These are phyloP conservation scores for Coemansia sp. DNA, from an alignment of 192 early-diverging fungal species.

Conservation along the genomic window DNA sequence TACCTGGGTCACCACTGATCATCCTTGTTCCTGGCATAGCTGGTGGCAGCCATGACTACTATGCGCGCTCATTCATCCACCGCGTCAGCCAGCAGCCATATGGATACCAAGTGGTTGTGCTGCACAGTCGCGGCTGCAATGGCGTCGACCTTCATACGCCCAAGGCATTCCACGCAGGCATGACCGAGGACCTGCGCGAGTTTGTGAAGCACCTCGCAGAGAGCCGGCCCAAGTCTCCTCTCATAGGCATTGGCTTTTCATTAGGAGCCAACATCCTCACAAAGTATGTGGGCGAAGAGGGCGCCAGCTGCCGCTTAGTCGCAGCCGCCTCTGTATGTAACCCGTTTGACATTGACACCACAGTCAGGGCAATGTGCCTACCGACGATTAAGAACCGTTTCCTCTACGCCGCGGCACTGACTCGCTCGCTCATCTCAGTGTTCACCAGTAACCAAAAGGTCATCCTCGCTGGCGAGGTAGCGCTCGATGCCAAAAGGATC, in stretches of 20 bases:
- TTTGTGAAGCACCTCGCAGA: constrained; percentile 39
- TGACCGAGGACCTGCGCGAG: constrained; percentile 74
- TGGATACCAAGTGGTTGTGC: constrained; percentile 73
- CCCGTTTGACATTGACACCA: constrained; percentile 77
- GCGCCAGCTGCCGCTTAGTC: constrained; percentile 68
- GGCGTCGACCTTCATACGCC: constrained; percentile 69
- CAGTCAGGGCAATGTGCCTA: constrained; percentile 45
- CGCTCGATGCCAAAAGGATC: constrained; percentile 45
- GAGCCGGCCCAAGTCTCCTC: constrained; percentile 60
- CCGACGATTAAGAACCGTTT: constrained; percentile 57
- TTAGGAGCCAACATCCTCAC: constrained; percentile 91
- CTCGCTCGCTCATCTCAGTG: constrained; percentile 52
- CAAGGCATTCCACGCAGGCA: constrained; percentile 77
- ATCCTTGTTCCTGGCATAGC: constrained; percentile 44
- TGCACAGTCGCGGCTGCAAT: constrained; percentile 89
- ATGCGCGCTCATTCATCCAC: constrained; percentile 45
- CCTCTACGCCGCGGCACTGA: constrained; percentile 62
- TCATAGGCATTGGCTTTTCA: constrained; percentile 86
- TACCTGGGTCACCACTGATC: constrained; percentile 28
- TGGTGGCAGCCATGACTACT: constrained; percentile 49
- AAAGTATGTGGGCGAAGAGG: constrained; percentile 87
- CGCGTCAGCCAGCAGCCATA: constrained; percentile 45
- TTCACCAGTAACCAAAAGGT: constrained; percentile 53
- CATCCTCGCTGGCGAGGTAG: constrained; percentile 52
- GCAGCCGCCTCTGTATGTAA: constrained; percentile 81